Percentiles rank a stretch among this genome's conserved stretches.
phyloP scores from a whole-genome alignment of 2,329 filamentous ascomycete species.

The Huntiella bhutanensis region DNA sequence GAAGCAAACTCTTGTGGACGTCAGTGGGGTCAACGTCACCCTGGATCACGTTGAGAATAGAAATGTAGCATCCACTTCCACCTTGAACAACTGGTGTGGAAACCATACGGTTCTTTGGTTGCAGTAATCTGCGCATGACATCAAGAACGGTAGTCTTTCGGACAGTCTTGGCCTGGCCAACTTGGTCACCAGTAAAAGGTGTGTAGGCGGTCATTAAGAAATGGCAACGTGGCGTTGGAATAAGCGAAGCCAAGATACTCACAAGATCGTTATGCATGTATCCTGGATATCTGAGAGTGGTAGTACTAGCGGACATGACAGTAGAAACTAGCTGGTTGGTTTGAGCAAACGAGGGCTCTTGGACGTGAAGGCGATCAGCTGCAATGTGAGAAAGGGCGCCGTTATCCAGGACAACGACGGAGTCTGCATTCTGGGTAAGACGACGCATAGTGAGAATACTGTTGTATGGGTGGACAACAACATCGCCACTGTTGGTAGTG shows the following conservation, averaged over 20 bases:
- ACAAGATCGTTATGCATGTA: conserved; percentile 99
- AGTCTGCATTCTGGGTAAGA: conserved; percentile 89
- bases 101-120: conserved; percentile 99
- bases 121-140: conserved; percentile 85
- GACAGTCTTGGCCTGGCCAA: conserved; percentile 92
- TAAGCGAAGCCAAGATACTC: conserved; percentile 86
- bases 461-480: conserved; percentile 97
- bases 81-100: conserved; percentile 59
- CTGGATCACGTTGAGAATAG: conserved; percentile 96
- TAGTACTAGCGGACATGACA: conserved; percentile 96
- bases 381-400: conserved; percentile 85
- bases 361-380: conserved; percentile 81
- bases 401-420: conserved; percentile 92
- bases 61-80: conserved; percentile 98
- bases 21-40: conserved; percentile 96
- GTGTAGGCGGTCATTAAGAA: conserved; percentile 98
- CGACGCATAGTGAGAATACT: conserved; percentile 81
- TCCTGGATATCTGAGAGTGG: conserved; percentile 85
- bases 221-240: conserved; percentile 89
- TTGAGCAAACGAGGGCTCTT: conserved; percentile 89
- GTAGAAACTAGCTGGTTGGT: conserved; percentile 94
- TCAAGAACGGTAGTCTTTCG: conserved; percentile 95
- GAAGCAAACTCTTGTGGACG: conserved; percentile 91
- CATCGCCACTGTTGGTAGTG: conserved; percentile 67
- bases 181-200: conserved; percentile 87